Evolutionary conservation across 345 rosid genomes (phyloP), one percentile per base, ranked within the genome.

Genomic region (Theobroma cacao): DNA sequence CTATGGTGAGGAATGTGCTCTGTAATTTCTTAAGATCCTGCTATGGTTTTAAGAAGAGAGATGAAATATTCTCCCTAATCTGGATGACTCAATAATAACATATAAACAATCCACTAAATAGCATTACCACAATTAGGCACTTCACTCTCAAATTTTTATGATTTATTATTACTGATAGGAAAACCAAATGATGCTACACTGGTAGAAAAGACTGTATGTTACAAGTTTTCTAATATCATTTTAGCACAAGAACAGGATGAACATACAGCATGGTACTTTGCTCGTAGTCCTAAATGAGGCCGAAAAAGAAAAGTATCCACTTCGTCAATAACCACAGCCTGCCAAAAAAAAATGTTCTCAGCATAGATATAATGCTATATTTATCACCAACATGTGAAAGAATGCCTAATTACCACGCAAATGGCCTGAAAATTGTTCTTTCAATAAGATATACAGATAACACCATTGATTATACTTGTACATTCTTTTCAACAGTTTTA

Each of bases 231-330:
- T n/a, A 52, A 28, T 28, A 68, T 7, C 15, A 47, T 64, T 48
- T 41, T 78, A 17, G 48, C 6, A 71, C 48, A 52, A 33, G 17
- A 22, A 56, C 38, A 13, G 15, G 78, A 52, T 14, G 41, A 36
- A 88, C 97, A 69, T 92, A 96, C 98, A 61, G 97, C 97, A 79
- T 92, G 95, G 87, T 94, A 91, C 77, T 96, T 92, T 53, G 98
- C 94, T 61, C 97, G 90, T 60, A 88, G 68, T 43, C 90, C 96
- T 87, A 96, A 84, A 83, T 83, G 97, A 77, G 98, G 99, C 68
- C 98, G 91, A 77, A 96, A 96, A 41, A 96, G 95, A 82, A 96
- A 92, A 53, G 91, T 65, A 78, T 96, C 98, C 72, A 96, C 98
- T 84, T 96, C 98, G 79, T 92, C 92, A 66, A 96, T 90, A 79